A percentile compares a stretch with the other conserved stretches of the same genome.
phyloP scores from a whole-genome alignment of 768 basidiomycete genomes.

The Serendipita sp. region DNA sequence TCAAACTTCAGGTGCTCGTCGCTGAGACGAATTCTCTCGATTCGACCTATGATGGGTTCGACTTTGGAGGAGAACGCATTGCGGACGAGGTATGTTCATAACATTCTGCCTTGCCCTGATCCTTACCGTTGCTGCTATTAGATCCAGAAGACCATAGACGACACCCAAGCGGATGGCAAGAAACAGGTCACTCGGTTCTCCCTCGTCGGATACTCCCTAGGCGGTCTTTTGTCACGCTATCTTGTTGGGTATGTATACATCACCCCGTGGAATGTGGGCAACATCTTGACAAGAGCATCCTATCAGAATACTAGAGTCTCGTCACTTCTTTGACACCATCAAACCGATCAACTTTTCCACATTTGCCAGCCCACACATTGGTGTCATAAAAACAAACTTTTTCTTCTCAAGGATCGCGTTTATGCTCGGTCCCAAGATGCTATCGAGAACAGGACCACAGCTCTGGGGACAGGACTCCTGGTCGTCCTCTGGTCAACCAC shows the following conservation, averaged over 20 bases:
- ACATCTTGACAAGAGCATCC: neutral
- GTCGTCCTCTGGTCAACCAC: slow-evolving; percentile 41
- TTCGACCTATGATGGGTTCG: slow-evolving; percentile 68
- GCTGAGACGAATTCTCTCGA: slow-evolving; percentile 29
- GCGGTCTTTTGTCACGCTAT: slow-evolving; percentile 70
- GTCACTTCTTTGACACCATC: slow-evolving; percentile 54
- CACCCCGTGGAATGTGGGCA: neutral
- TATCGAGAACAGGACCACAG: slow-evolving; percentile 69
- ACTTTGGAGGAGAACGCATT: slow-evolving; percentile 70
- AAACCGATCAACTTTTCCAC: slow-evolving; percentile 69
- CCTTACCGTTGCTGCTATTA: neutral
- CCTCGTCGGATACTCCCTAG: slow-evolving; percentile 62
- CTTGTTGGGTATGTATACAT: slow-evolving; percentile 39
- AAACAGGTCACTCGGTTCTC: slow-evolving; percentile 53
- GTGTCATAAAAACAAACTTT: slow-evolving; percentile 48
- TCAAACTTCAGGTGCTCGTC: slow-evolving; percentile 40
- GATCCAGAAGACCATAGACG: neutral
- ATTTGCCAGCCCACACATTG: slow-evolving; percentile 70
- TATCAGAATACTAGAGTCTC: slow-evolving; percentile 43
- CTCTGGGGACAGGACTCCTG: slow-evolving; percentile 62
- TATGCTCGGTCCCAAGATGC: slow-evolving; percentile 46
- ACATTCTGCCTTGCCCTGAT: neutral
- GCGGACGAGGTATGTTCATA: slow-evolving; percentile 45
- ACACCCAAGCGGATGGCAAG: slow-evolving; percentile 23
- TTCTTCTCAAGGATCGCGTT: slow-evolving; percentile 37